A percentile compares a stretch with the other conserved stretches of the same genome.
Conservation (phyloP, 768 basidiomycete species). For the Auricularia sp. region DNA sequence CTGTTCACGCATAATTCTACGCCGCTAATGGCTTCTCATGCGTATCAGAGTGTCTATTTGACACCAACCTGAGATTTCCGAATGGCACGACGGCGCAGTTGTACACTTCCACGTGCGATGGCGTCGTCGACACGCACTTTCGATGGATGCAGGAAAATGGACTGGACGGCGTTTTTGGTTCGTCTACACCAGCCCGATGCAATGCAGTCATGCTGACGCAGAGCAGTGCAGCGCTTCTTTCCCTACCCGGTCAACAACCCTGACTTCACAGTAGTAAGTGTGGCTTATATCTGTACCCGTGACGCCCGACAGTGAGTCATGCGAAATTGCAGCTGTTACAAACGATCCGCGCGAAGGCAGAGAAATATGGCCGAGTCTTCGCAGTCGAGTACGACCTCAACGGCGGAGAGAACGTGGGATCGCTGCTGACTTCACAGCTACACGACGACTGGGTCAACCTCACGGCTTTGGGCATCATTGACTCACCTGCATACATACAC, state of each 20-base stretch:
- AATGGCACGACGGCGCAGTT: neutral
- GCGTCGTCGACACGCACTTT: neutral
- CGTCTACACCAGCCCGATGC: neutral
- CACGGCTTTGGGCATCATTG: neutral
- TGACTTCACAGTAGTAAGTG: neutral
- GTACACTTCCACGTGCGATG: neutral
- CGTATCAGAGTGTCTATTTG: neutral
- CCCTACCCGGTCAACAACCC: neutral
- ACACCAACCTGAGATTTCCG: neutral
- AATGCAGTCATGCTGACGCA: neutral
- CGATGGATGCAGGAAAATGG: neutral
- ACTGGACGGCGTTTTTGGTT: neutral
- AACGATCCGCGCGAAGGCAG: neutral
- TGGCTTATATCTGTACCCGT: neutral
- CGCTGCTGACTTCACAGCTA: neutral
- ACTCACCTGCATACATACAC: neutral
- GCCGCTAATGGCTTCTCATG: too few relatives aligned
- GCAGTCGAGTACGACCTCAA: neutral
- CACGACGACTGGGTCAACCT: neutral
- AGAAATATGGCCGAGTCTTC: too few relatives aligned
- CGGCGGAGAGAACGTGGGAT: neutral
- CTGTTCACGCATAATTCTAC: too few relatives aligned
- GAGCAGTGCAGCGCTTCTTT: neutral
- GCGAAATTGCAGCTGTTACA: neutral
- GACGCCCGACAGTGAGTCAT: too few relatives aligned